Percentiles rank a stretch among this genome's conserved stretches.
phyloP scores from a whole-genome alignment of 1,284 basidiomycete species.

The Rhizoctonia solani region DNA sequence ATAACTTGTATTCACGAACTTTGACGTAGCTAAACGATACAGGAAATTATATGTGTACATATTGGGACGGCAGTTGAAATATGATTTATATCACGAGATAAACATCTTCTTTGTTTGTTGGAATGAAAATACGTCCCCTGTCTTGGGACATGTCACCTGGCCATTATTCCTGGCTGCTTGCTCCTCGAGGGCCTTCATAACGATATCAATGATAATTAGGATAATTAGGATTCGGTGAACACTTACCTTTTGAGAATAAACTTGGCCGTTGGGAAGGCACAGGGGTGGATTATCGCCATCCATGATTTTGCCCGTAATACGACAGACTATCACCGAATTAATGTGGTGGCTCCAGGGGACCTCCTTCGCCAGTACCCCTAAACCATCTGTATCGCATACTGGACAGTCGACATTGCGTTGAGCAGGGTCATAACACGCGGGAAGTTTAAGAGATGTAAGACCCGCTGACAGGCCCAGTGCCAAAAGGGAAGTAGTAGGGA shows the following conservation, averaged over 20 bases:
- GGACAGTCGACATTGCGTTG: slow-evolving; percentile 82
- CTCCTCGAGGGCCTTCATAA: slow-evolving; percentile 71
- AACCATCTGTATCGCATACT: slow-evolving; percentile 73
- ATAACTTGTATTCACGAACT: too few relatives aligned
- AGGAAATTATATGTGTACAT: neutral
- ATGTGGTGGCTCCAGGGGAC: slow-evolving; percentile 93
- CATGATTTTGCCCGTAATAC: slow-evolving; percentile 90
- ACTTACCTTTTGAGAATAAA: slow-evolving; percentile 88
- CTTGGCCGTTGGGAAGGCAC: slow-evolving; percentile 90
- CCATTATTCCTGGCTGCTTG: slow-evolving; percentile 79
- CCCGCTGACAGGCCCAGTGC: slow-evolving; percentile 88
- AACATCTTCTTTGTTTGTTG: slow-evolving; percentile 80
- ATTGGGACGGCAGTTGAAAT: neutral
- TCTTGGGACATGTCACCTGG: slow-evolving; percentile 80
- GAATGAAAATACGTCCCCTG: slow-evolving; percentile 67
- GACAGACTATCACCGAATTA: slow-evolving; percentile 94
- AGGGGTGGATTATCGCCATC: slow-evolving; percentile 90
- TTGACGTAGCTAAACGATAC: neutral
- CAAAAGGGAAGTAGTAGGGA: slow-evolving; percentile 84
- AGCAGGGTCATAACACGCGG: slow-evolving; percentile 63
- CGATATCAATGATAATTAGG: neutral
- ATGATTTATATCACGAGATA: slow-evolving; percentile 58
- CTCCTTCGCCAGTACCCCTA: slow-evolving; percentile 78
- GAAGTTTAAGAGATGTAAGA: slow-evolving; percentile 82
- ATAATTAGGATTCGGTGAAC: slow-evolving; percentile 6